Evolutionary conservation across 2,329 filamentous ascomycete species (phyloP), one percentile per base, ranked within the genome.

Genomic region (Mollisiaceae sp.): DNA sequence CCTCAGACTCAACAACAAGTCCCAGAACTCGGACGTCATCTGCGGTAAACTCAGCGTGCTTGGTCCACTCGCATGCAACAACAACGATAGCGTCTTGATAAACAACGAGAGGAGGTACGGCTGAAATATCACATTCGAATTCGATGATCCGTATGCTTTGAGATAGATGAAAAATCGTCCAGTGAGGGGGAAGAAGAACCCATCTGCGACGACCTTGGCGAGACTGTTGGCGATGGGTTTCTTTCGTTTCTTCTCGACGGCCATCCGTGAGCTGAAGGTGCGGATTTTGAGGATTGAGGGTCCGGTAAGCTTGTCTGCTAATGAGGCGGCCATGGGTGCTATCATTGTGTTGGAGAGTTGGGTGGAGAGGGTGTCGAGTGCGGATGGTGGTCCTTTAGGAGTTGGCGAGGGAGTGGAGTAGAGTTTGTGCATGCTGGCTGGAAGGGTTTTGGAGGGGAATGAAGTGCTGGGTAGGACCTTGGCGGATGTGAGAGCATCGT

Each of bases 251-350:
- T 85, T 85, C 73, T 90, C 85, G 20, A 89, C 83, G 65, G 86
- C 83, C 77, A 94, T 88, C 20, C 91, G 88, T 0, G 91, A 92
- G 12, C 90, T 94, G 78, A 98, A 97, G 2, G 90, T 97, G 35
- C 92, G 89, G 24, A 98, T 86, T 79, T 98, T 98, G 55, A 99
- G 86, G 6, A 90, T 86, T 70, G 93, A 88, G 0, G 95, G 94
- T 0, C 94, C 93, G 0, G 90, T 90, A 8, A 88, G 83, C 24
- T 89, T 83, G 75, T 97, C 93, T 47, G 93, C 94, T 2, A 94
- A 92, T 65, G 88, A 83, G 43, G 92, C 89, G 0, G 94, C 93
- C 35, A 98, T 81, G 0, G 95, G 95, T 18, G 89, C 87, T 22
- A 98, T 88, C 73, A 97, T 92, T 0, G 83, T 82, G 32, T 88